Conservation (phyloP, 208 protist species). For the Trypanosomatidae sp. region DNA sequence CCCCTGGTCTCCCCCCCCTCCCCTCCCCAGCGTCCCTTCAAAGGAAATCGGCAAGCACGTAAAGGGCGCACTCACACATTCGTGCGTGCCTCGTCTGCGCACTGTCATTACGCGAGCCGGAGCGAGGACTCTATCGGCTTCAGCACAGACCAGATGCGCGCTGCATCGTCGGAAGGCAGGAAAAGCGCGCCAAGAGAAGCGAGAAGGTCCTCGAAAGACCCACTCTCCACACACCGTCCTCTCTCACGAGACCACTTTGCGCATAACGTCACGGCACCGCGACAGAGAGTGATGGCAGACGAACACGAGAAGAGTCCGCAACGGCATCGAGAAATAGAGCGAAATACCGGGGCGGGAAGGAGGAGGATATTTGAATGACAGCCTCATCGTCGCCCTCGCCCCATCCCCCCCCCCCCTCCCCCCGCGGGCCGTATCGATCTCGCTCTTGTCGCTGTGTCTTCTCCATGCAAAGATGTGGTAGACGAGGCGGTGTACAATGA, state of each 20-base stretch:
- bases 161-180: neutral
- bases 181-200: neutral
- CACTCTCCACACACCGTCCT: neutral
- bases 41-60: neutral
- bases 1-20: constrained; percentile 4
- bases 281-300: neutral
- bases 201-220: neutral
- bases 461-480: neutral
- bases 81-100: neutral
- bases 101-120: neutral
- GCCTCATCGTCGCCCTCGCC: neutral
- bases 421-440: neutral
- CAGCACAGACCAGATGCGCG: neutral
- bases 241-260: neutral
- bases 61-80: neutral
- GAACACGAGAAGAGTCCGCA: neutral
- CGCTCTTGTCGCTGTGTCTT: neutral
- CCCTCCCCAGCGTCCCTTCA: neutral
- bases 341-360: neutral
- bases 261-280: neutral
- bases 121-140: neutral
- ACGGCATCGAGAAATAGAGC: neutral
- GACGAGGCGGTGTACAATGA: neutral
- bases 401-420: neutral
- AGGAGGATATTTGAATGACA: neutral